These are phyloP conservation scores for Acanthamoeba healyi DNA, from an alignment of 208 protist genomes.

Conservation along the genomic window DNA sequence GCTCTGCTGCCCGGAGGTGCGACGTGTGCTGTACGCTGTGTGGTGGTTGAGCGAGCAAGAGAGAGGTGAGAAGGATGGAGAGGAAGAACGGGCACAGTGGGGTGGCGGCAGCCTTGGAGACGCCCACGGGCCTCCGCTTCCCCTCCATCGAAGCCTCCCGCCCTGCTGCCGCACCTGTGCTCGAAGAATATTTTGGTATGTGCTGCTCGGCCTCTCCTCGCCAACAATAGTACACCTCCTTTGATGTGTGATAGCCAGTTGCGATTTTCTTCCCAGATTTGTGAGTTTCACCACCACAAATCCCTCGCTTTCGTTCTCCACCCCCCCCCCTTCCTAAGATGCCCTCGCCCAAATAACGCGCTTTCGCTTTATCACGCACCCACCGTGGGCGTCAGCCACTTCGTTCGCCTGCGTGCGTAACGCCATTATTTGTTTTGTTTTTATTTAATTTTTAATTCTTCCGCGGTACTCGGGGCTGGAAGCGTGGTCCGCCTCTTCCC, in stretches of 20 bases:
- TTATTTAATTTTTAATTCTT: too few species aligned
- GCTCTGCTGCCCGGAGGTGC: too few species aligned
- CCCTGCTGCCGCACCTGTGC: slow-evolving; percentile 31
- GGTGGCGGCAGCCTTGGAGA: background rate
- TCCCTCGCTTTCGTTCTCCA: background rate
- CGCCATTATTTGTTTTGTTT: background rate
- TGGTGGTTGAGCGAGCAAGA: background rate
- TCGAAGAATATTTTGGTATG: slow-evolving; percentile 48
- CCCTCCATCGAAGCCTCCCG: slow-evolving; percentile 45
- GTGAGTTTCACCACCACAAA: background rate
- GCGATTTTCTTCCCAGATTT: too few species aligned
- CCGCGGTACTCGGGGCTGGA: too few species aligned
- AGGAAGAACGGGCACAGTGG: background rate
- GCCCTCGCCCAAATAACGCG: too few species aligned
- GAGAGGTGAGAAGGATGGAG: background rate
- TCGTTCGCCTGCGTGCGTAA: background rate
- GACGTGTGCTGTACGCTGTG: background rate
- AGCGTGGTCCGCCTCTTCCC: too few species aligned
- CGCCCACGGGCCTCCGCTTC: slow-evolving; percentile 40
- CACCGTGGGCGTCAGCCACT: too few species aligned
- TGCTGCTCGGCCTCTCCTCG: too few species aligned
- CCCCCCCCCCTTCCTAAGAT: background rate
- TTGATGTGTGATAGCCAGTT: too few species aligned
- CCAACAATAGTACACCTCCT: too few species aligned
- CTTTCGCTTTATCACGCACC: too few species aligned